Evolutionary conservation across 805 yeast genomes (phyloP).

Genomic region (Candida patagonica): DNA sequence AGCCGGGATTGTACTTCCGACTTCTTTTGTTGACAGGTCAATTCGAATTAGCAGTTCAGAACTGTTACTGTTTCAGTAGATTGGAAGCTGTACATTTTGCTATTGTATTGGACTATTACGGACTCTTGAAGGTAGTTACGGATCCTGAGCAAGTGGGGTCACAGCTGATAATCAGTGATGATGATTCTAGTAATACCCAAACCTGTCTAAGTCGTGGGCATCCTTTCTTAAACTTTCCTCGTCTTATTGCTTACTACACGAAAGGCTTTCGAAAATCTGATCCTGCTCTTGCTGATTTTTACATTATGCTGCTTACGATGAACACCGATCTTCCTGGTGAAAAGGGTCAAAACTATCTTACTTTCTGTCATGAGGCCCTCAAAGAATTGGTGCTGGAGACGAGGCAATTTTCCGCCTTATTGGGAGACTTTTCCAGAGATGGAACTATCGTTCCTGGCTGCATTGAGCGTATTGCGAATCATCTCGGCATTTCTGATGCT

Average conservation of each 20-base stretch:
- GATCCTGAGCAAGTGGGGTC: slow-evolving; percentile 20
- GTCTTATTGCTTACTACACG: slow-evolving; percentile 70
- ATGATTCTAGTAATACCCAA: slow-evolving; percentile 17
- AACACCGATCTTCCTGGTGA: slow-evolving; percentile 28
- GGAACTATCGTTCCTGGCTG: slow-evolving; percentile 78
- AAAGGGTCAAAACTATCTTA: slow-evolving; percentile 35
- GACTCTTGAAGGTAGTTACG: slow-evolving; percentile 46
- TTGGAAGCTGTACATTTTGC: slow-evolving; percentile 87
- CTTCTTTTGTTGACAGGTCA: slow-evolving; percentile 66
- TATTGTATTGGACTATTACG: slow-evolving; percentile 66
- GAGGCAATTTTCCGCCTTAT: slow-evolving; percentile 66
- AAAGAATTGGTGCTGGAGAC: slow-evolving; percentile 80
- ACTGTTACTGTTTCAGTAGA: slow-evolving; percentile 53
- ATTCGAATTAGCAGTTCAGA: slow-evolving; percentile 70
- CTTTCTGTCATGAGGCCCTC: slow-evolving; percentile 65
- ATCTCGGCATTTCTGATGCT: slow-evolving; percentile 51
- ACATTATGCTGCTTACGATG: slow-evolving; percentile 61
- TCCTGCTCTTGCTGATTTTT: slow-evolving; percentile 89
- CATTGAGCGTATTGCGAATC: slow-evolving; percentile 63
- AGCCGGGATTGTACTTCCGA: slow-evolving; percentile 65
- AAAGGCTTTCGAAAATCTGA: slow-evolving; percentile 75
- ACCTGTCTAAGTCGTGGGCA: slow-evolving; percentile 9
- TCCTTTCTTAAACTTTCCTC: slow-evolving; percentile 40
- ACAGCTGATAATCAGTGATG: slow-evolving; percentile 24
- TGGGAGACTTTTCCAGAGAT: slow-evolving; percentile 75